Evolutionary conservation across 352 stramenopile genomes (phyloP).

Genomic region (Globisporangium paddicum): DNA sequence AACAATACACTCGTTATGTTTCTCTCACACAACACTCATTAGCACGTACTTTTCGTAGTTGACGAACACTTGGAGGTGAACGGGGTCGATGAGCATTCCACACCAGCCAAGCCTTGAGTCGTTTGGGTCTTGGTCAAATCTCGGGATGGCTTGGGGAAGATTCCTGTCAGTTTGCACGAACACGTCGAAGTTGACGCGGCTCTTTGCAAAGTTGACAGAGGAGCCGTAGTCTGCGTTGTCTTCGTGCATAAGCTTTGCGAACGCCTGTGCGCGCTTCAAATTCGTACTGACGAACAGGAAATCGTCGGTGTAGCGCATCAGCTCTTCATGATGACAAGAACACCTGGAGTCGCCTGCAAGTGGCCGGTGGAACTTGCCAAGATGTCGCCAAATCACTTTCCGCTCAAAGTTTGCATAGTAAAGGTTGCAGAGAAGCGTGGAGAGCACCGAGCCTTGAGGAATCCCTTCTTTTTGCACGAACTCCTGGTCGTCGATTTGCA

Average conservation of each 20-base stretch:
- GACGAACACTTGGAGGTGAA: conserved; percentile 50
- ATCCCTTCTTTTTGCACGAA: conserved; percentile 68
- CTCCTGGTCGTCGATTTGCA: conserved; percentile 42
- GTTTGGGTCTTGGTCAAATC: conserved; percentile 13
- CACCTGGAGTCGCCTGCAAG: not conserved
- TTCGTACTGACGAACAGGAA: conserved; percentile 70
- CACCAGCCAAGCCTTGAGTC: conserved; percentile 48
- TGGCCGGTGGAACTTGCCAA: conserved; percentile 22
- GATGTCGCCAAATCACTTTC: conserved; percentile 38
- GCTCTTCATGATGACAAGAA: conserved; percentile 44
- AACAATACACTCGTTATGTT: no score
- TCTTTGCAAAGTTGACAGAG: conserved; percentile 46
- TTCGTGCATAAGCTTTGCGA: conserved; percentile 56
- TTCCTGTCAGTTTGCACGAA: not conserved
- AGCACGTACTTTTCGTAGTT: conserved; percentile 73
- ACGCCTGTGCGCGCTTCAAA: conserved; percentile 36
- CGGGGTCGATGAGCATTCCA: conserved; percentile 60
- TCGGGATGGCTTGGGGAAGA: conserved; percentile 7
- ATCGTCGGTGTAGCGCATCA: conserved; percentile 78
- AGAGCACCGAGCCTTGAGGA: conserved; percentile 79
- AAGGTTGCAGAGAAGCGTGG: conserved; percentile 74
- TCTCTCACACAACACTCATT: not conserved
- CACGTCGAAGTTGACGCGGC: conserved; percentile 52
- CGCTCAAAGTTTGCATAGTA: conserved; percentile 80
- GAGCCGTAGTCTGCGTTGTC: conserved; percentile 43